Evolutionary conservation across 2,329 filamentous ascomycete genomes (phyloP), one percentile per base, ranked within the genome.

Genomic region (Alternaria hordeiaustralica): DNA sequence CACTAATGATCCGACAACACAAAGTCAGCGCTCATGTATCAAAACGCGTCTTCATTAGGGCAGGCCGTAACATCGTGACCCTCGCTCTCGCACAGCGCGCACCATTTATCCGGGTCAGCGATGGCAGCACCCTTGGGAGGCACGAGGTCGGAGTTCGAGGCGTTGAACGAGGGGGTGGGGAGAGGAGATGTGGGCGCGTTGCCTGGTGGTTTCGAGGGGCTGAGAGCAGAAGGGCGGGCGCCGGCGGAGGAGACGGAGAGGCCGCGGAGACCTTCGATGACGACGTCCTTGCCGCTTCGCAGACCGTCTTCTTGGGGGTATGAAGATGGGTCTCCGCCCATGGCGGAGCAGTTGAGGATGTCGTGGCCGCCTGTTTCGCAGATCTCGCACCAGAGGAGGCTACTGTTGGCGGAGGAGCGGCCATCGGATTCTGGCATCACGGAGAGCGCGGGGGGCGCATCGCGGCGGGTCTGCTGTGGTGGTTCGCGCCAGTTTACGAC

Each of bases 11-110:
- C 11, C n/a, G 9, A 4, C n/a, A 20, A 15, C 23, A 15, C 23
- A n/a, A 21, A 11, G 3, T 20, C 12, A 21, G 2, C 49, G 30
- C 30, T 28, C 2, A 23, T 28, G 9, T n/a, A 49, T 60, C 74
- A 80, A 55, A 80, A 92, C 28, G 89, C 89, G 79, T 96, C 93
- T 82, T 97, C 94, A 80, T 97, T 92, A 12, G 94, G 94, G 81
- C 94, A 97, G 80, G 96, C 93, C 65, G 97, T 94, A 75, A 95
- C 97, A 80, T 97, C 92, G 78, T 99, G 96, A 13, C 96, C 96
- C 75, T 99, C 96, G 66, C 93, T 89, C 84, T 99, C 96, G 78
- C 96, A 99, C 47, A 98, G 85, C 15, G 96, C 96, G 81, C 96
- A 99, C 96, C 96, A 99, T 82, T 97, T 97, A 66, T 90, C 88